A percentile compares a stretch with the other conserved stretches of the same genome.
Evolutionary conservation across 2,329 filamentous ascomycete species (phyloP).

Genomic region (Paraphoma chrysanthemicola): DNA sequence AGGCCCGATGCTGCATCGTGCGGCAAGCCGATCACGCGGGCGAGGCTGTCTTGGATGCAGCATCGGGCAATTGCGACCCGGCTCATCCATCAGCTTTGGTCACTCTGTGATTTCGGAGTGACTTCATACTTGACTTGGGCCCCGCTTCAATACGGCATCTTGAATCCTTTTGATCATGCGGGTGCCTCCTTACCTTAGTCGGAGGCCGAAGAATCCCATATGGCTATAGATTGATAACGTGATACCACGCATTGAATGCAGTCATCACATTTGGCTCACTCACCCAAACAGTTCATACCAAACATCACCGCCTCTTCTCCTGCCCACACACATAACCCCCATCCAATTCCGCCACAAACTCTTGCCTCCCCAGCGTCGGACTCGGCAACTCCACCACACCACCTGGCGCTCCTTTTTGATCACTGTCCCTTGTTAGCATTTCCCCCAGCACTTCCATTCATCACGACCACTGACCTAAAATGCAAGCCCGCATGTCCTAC

Average conservation of each 20-base stretch:
- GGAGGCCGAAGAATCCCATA: too few species aligned
- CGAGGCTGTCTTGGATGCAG: background rate
- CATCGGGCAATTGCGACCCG: background rate
- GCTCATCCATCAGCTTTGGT: too few species aligned
- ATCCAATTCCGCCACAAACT: slow-evolving; percentile 35
- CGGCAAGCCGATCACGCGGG: background rate
- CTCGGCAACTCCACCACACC: slow-evolving; percentile 29
- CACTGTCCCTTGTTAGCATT: background rate
- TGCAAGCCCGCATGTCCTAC: background rate
- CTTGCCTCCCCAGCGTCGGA: slow-evolving; percentile 26
- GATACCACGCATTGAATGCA: background rate
- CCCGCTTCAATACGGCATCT: too few species aligned
- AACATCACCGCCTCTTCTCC: slow-evolving; percentile 9
- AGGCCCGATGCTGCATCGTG: background rate
- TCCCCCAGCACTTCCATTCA: background rate
- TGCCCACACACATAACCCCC: slow-evolving; percentile 13
- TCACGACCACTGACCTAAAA: background rate
- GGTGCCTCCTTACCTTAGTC: background rate
- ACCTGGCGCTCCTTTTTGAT: slow-evolving; percentile 4
- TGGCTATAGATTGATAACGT: too few species aligned
- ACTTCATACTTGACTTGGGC: too few species aligned
- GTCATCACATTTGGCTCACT: too few species aligned
- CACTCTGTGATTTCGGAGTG: too few species aligned
- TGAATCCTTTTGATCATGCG: too few species aligned
- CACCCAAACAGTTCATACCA: too few species aligned